A percentile compares a stretch with the other conserved stretches of the same genome.
These are phyloP conservation scores for Huiozyma sinensis DNA, from an alignment of 805 yeast species.

Conservation along the genomic window DNA sequence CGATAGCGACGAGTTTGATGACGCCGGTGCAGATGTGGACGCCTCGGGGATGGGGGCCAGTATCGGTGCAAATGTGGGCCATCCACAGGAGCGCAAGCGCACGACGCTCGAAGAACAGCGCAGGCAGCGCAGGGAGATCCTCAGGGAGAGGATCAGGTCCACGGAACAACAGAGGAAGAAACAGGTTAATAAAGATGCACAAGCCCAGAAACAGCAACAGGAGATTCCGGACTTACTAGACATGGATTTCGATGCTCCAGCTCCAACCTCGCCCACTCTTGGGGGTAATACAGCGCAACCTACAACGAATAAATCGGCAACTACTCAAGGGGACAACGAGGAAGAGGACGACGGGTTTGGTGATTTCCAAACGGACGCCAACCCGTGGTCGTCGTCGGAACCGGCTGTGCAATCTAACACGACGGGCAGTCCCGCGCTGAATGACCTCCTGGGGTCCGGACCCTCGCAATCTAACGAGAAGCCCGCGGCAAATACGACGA, in stretches of 20 bases:
- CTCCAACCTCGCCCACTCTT: slow-evolving; percentile 2
- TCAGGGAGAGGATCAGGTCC: slow-evolving; percentile 26
- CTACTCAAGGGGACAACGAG: slow-evolving; percentile 8
- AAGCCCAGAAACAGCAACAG: slow-evolving; percentile 13
- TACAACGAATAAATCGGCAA: neutral
- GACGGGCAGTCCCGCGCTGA: slow-evolving; percentile 1
- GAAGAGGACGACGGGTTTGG: slow-evolving; percentile 30
- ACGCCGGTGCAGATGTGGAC: neutral
- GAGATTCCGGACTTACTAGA: slow-evolving; percentile 24
- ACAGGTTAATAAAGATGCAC: slow-evolving; percentile 1
- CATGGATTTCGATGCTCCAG: slow-evolving; percentile 14
- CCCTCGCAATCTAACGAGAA: slow-evolving; percentile 3
- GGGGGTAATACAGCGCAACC: neutral
- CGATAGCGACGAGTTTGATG: slow-evolving; percentile 7
- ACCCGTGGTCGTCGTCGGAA: neutral
- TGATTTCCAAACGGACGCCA: slow-evolving; percentile 27
- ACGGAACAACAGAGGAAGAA: slow-evolving; percentile 26
- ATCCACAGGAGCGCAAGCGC: slow-evolving; percentile 11
- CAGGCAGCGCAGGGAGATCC: slow-evolving; percentile 29
- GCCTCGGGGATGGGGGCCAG: too few relatives aligned
- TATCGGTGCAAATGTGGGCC: neutral
- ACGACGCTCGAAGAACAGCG: slow-evolving; percentile 27
- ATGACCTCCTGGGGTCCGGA: neutral
- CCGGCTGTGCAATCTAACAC: slow-evolving; percentile 7
- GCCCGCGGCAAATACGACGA: slow-evolving; percentile 9